Evolutionary conservation across 257 asterid species (phyloP).

Genomic region (Cynanchum wilfordii): DNA sequence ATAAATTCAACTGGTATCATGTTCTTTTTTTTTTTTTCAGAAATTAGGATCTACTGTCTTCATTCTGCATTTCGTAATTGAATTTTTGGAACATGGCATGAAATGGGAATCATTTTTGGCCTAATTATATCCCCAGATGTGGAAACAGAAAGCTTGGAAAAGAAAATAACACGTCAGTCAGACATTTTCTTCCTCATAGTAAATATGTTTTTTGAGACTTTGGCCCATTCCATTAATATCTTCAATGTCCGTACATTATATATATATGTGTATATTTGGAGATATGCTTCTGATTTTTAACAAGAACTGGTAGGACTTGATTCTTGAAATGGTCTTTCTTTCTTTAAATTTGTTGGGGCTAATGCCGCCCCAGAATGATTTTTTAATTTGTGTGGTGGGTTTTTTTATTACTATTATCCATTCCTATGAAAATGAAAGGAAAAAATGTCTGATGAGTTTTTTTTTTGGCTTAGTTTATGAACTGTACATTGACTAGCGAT

Average conservation of each 20-base stretch:
- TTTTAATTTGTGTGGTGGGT: background rate
- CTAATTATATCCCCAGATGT: background rate
- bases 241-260: background rate
- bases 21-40: background rate
- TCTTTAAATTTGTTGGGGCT: background rate
- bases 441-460: background rate
- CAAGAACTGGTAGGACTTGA: no score
- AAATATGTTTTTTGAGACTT: background rate
- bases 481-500: background rate
- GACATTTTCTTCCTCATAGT: background rate
- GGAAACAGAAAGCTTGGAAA: background rate
- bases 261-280: background rate
- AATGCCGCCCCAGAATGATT: background rate
- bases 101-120: background rate
- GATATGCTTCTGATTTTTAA: background rate
- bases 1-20: background rate
- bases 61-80: constrained; percentile 2
- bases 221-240: background rate
- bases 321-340: no score
- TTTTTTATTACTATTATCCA: background rate
- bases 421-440: background rate
- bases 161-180: background rate
- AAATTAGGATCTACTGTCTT: background rate
- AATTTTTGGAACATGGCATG: background rate
- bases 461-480: background rate